Percentiles rank a stretch among this genome's conserved stretches.
Evolutionary conservation across 257 asterid genomes (phyloP).

Genomic region (Solanum appendiculatum): DNA sequence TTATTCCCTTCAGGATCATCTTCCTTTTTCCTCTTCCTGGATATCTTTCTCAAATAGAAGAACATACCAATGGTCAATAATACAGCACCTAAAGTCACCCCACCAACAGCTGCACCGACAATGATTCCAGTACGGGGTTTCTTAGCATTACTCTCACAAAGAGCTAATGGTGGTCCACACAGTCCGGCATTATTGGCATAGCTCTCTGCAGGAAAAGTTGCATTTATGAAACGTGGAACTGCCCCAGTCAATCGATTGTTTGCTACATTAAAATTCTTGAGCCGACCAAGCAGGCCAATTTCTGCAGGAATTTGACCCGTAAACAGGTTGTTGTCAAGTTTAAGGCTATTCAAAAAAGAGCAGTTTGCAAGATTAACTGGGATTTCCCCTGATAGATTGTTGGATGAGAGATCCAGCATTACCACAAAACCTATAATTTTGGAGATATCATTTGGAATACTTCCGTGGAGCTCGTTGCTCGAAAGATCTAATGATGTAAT

Average conservation of each 20-base stretch:
- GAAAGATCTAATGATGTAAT: conserved; percentile 79
- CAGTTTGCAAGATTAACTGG: conserved; percentile 51
- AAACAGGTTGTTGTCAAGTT: conserved; percentile 47
- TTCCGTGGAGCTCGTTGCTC: conserved; percentile 42
- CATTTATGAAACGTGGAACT: conserved; percentile 19
- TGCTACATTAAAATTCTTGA: conserved; percentile 23
- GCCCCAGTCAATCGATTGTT: conserved; percentile 19
- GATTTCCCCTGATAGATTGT: conserved; percentile 51
- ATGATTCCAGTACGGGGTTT: conserved; percentile 12
- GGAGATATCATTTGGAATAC: conserved; percentile 49
- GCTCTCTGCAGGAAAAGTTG: conserved; percentile 5
- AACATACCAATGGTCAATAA: conserved; percentile 3
- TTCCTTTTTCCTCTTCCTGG: conserved; percentile 24
- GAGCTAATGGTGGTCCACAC: conserved; percentile 39
- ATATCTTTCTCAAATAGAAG: conserved; percentile 21
- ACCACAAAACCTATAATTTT: conserved; percentile 19
- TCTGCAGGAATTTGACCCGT: conserved; percentile 24
- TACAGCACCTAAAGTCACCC: conserved; percentile 23
- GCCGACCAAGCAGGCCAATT: conserved; percentile 19
- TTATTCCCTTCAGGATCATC: conserved; percentile 42
- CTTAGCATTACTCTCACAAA: conserved; percentile 19
- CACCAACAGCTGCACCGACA: conserved; percentile 35
- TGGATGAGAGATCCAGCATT: conserved; percentile 69
- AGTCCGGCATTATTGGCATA: conserved; percentile 50
- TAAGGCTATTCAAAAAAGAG: conserved; percentile 38